Percentiles rank a stretch among this genome's conserved stretches.
Conservation (phyloP, 2,329 filamentous ascomycete genomes). For the Venturia nashicola region DNA sequence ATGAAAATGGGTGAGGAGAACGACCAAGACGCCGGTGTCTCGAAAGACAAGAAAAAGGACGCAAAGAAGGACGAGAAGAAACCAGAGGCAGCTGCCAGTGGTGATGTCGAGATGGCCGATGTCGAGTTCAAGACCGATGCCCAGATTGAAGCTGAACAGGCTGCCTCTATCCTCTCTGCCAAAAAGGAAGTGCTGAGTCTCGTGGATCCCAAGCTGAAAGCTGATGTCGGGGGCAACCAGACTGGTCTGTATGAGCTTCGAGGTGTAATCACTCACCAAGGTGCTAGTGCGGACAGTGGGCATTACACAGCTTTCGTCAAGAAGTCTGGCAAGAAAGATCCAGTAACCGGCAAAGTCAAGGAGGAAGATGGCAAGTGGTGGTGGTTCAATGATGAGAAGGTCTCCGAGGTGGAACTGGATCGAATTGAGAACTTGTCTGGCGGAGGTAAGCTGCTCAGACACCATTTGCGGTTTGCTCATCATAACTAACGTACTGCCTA, state of each 20-base stretch:
- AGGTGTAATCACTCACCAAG: constrained; percentile 91
- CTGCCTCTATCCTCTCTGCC: constrained; percentile 58
- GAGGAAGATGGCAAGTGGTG: constrained; percentile 94
- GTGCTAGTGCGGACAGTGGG: constrained; percentile 89
- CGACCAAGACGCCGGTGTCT: constrained; percentile 21
- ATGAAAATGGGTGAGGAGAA: constrained; percentile 44
- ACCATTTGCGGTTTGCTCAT: neutral
- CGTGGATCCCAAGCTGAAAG: constrained; percentile 60
- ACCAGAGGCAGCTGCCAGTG: constrained; percentile 39
- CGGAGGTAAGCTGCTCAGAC: constrained; percentile 48
- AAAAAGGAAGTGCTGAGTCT: constrained; percentile 81
- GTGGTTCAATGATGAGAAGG: constrained; percentile 99
- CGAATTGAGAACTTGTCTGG: constrained; percentile 85
- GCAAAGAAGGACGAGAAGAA: constrained; percentile 28
- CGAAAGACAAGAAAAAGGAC: constrained; percentile 35
- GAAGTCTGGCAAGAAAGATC: constrained; percentile 64
- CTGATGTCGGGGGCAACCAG: constrained; percentile 77
- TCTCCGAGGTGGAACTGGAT: constrained; percentile 79
- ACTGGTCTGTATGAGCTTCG: constrained; percentile 92
- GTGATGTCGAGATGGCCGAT: constrained; percentile 58
- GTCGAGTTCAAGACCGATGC: constrained; percentile 85
- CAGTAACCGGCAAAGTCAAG: constrained; percentile 62
- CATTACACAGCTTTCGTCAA: constrained; percentile 98
- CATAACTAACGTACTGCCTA: constrained; percentile 15
- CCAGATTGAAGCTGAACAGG: constrained; percentile 77